Evolutionary conservation across 2,329 filamentous ascomycete species (phyloP), one percentile per base, ranked within the genome.

Genomic region (Trichothecium roseum): DNA sequence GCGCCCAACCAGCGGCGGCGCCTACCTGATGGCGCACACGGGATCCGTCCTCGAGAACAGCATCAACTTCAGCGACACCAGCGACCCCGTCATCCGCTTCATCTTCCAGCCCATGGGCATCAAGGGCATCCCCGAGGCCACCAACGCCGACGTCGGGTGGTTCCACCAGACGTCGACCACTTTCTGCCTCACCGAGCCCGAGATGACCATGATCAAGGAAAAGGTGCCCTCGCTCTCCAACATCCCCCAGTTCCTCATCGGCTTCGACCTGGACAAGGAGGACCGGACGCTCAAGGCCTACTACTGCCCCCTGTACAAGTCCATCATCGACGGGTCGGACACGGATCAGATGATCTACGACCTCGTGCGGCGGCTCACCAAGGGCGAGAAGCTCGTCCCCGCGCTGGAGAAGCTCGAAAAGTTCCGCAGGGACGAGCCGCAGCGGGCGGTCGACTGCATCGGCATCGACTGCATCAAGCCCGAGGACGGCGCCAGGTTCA

Each of bases 391-490:
- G 1, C 45, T 48, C 0, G 36, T 39, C 7, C 38, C 41, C 0
- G 45, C 45, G 5, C 35, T 46, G 5, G 29, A 45, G 13, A 38
- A 34, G n/a, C 44, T 47, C 6, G 47, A 49, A 28, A 28, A 27
- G 2, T 48, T 45, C 13, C 40, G 45, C 28, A 39, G 30, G 9
- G 34, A 40, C 14, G 40, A 44, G 6, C 43, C 43, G 1, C 41
- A 45, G 4, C 39, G 47, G 3, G 31, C 47, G 2, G 43, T 50
- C 1, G 48, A 45, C 30, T 44, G 51, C 22, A 46, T 51, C 5
- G 45, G 47, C n/a, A 43, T 51, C 14, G 48, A 51, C 33, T 49
- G 48, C 26, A 29, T 50, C n/a, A 41, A 38, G 18, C 48, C 48
- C 4, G 42, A 47, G 13, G 40, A 41, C 17, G 48, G 47, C 2